Evolutionary conservation across 106 monocot species (phyloP).

Genomic region (Apostasia ramifera): DNA sequence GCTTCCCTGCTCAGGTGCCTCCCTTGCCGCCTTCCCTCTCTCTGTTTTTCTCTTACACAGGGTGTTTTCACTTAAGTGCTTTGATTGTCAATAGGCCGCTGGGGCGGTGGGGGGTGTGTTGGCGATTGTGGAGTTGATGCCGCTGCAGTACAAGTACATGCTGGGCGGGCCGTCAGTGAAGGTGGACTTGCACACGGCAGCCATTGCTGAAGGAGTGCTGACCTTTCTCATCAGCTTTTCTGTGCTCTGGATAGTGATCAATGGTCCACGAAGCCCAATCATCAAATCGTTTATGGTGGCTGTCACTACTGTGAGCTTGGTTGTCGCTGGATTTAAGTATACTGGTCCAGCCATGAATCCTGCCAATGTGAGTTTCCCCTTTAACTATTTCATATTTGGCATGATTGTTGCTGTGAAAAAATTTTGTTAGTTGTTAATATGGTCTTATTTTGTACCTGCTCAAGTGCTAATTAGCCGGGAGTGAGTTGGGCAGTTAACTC

Average conservation of each 20-base stretch:
- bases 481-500: too few species aligned
- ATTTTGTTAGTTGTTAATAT: too few species aligned
- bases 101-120: conserved; percentile 76
- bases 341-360: conserved; percentile 86
- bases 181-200: conserved; percentile 79
- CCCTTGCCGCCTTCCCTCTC: neutral
- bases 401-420: too few species aligned
- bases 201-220: conserved; percentile 67
- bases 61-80: neutral
- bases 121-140: conserved; percentile 72
- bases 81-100: conserved; percentile 28
- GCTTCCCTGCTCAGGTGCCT: conserved; percentile 88
- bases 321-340: conserved; percentile 53
- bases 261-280: conserved; percentile 57
- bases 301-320: conserved; percentile 39
- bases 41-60: neutral
- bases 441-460: too few species aligned
- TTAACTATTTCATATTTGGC: neutral
- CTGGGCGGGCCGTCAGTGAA: conserved; percentile 70
- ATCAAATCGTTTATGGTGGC: conserved; percentile 65
- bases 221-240: conserved; percentile 71
- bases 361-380: conserved; percentile 46
- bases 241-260: conserved; percentile 60
- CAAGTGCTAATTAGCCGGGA: too few species aligned
- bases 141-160: conserved; percentile 74